Percentiles rank a stretch among this genome's conserved stretches.
These are phyloP conservation scores for Ogataea angusta DNA, from an alignment of 805 yeast genomes.

Conservation along the genomic window DNA sequence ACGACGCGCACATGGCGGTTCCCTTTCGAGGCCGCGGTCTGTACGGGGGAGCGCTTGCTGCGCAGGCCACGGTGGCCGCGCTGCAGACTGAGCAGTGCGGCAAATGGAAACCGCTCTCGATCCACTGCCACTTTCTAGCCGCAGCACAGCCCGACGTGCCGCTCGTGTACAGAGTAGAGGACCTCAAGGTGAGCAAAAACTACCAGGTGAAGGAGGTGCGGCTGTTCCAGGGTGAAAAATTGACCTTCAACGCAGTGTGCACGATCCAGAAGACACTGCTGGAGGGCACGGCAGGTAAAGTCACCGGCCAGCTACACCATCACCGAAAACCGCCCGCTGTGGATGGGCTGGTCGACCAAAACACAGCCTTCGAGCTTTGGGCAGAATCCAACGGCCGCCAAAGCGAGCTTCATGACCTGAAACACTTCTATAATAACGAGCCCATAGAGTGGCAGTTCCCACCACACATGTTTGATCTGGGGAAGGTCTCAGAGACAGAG, in stretches of 20 bases:
- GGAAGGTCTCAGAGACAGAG: slow-evolving; percentile 21
- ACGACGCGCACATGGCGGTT: slow-evolving; percentile 30
- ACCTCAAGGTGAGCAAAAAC: slow-evolving; percentile 50
- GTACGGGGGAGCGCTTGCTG: slow-evolving; percentile 68
- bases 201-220: slow-evolving; percentile 51
- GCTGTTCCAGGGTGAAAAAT: slow-evolving; percentile 50
- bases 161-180: slow-evolving; percentile 51
- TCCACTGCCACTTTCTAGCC: slow-evolving; percentile 59
- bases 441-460: slow-evolving; percentile 36
- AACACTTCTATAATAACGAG: slow-evolving; percentile 29
- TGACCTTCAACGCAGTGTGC: slow-evolving; percentile 51
- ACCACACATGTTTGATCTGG: slow-evolving; percentile 30
- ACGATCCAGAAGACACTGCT: slow-evolving; percentile 38
- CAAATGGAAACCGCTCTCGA: slow-evolving; percentile 51
- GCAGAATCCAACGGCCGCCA: slow-evolving; percentile 22
- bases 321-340: slow-evolving; percentile 27
- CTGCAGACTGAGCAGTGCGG: slow-evolving; percentile 44
- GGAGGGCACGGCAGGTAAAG: slow-evolving; percentile 32
- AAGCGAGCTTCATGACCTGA: slow-evolving; percentile 24
- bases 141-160: slow-evolving; percentile 48
- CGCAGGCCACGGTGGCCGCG: slow-evolving; percentile 63
- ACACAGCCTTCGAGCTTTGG: slow-evolving; percentile 29
- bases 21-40: slow-evolving; percentile 61
- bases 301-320: slow-evolving; percentile 30
- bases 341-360: slow-evolving; percentile 29